Evolutionary conservation across 2,329 filamentous ascomycete species (phyloP).

Genomic region (Xylariaceae sp.): DNA sequence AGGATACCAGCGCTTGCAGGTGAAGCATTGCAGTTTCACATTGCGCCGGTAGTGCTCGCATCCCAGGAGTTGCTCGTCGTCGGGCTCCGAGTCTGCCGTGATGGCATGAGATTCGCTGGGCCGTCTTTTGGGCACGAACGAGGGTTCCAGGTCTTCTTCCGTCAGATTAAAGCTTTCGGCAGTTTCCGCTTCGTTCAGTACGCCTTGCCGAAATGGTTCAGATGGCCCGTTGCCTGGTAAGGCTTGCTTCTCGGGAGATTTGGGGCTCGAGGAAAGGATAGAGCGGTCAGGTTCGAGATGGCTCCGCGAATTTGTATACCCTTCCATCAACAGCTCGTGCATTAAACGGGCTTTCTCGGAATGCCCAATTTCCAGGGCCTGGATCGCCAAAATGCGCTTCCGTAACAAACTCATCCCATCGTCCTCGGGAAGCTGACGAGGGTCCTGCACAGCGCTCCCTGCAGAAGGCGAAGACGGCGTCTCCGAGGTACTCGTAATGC

Average conservation of each 20-base stretch:
- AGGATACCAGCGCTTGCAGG: conserved; percentile 87
- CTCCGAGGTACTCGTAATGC: conserved; percentile 15
- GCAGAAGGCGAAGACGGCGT: conserved; percentile 9
- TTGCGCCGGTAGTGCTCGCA: conserved; percentile 94
- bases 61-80: conserved; percentile 53
- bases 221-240: conserved; percentile 38
- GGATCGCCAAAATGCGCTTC: conserved; percentile 62
- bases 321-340: conserved; percentile 65
- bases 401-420: conserved; percentile 70
- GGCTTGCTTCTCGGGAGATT: conserved; percentile 36
- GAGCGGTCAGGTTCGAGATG: conserved; percentile 27
- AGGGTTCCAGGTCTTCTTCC: conserved; percentile 60
- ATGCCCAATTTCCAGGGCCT: conserved; percentile 52
- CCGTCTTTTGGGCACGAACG: conserved; percentile 54
- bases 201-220: conserved; percentile 53
- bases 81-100: conserved; percentile 37
- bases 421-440: conserved; percentile 58
- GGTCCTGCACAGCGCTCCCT: conserved; percentile 8
- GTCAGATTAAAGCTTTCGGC: conserved; percentile 46
- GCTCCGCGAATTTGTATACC: conserved; percentile 49
- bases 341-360: conserved; percentile 66
- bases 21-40: conserved; percentile 89
- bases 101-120: conserved; percentile 39
- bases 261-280: conserved; percentile 37
- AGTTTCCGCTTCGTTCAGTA: conserved; percentile 36